A percentile compares a stretch with the other conserved stretches of the same genome.
phyloP scores from a whole-genome alignment of 306 rosid genomes.

The Cucumis hystrix region DNA sequence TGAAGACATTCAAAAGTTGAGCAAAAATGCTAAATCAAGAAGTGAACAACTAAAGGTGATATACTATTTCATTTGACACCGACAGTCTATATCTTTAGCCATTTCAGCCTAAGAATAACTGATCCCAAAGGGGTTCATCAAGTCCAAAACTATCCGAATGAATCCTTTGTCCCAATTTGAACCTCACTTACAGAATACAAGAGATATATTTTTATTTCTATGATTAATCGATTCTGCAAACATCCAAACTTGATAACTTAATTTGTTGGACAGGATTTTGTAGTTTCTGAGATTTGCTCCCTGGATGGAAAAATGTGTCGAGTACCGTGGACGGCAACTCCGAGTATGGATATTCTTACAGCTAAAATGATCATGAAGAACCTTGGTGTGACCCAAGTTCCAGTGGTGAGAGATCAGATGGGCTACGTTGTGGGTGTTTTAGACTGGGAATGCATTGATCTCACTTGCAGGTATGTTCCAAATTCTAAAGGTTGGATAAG shows the following conservation, averaged over 20 bases:
- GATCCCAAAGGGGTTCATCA: too few species aligned
- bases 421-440: constrained; percentile 66
- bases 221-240: constrained; percentile 4
- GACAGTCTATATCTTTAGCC: background rate
- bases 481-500: background rate
- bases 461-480: constrained; percentile 59
- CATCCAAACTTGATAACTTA: constrained; percentile 10
- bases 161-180: background rate
- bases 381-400: constrained; percentile 42
- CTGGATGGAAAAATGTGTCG: constrained; percentile 41
- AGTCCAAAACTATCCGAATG: background rate
- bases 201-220: background rate
- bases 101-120: background rate
- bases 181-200: background rate
- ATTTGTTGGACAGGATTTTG: constrained; percentile 40
- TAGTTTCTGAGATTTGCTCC: constrained; percentile 70
- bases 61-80: background rate
- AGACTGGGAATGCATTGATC: constrained; percentile 55
- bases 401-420: constrained; percentile 45
- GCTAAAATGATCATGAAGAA: constrained; percentile 62
- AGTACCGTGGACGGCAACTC: constrained; percentile 67
- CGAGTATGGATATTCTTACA: constrained; percentile 61
- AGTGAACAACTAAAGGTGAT: constrained; percentile 50
- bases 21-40: constrained; percentile 40
- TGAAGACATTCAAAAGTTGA: constrained; percentile 53